Conservation (phyloP, 352 stramenopile genomes). For the Phytophthora fragariae region DNA sequence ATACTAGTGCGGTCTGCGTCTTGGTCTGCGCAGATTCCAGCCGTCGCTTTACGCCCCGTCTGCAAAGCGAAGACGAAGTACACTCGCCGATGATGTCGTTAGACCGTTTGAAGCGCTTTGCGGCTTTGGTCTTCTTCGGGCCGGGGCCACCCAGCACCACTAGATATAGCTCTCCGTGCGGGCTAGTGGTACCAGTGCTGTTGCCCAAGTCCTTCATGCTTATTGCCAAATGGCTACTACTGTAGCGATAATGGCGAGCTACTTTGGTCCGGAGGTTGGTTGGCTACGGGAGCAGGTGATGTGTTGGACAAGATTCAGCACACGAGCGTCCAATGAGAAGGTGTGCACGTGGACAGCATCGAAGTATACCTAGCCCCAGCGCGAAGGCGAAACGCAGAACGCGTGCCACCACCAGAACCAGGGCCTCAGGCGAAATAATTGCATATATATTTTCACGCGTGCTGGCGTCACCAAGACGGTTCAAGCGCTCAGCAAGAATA, state of each 20-base stretch:
- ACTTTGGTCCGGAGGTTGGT: background rate
- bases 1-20: conserved; percentile 6
- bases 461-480: too few relatives aligned
- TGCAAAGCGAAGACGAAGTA: conserved; percentile 12
- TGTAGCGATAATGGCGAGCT: background rate
- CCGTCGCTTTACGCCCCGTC: conserved; percentile 14
- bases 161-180: background rate
- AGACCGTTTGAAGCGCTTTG: conserved; percentile 7
- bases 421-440: too few relatives aligned
- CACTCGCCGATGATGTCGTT: conserved; percentile 13
- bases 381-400: too few relatives aligned
- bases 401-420: too few relatives aligned
- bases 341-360: too few relatives aligned
- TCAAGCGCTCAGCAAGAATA: too few relatives aligned
- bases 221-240: background rate
- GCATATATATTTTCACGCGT: too few relatives aligned
- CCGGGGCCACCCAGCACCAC: background rate
- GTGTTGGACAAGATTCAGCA: background rate
- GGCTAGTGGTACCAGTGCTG: background rate
- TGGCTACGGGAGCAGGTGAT: background rate
- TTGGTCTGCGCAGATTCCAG: conserved; percentile 14
- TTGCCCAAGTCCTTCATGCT: background rate
- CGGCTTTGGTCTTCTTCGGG: background rate
- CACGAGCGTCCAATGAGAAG: background rate
- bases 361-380: too few relatives aligned